A percentile compares a stretch with the other conserved stretches of the same genome.
Evolutionary conservation across 2,329 filamentous ascomycete species (phyloP).

Genomic region (Dothistroma septosporum): DNA sequence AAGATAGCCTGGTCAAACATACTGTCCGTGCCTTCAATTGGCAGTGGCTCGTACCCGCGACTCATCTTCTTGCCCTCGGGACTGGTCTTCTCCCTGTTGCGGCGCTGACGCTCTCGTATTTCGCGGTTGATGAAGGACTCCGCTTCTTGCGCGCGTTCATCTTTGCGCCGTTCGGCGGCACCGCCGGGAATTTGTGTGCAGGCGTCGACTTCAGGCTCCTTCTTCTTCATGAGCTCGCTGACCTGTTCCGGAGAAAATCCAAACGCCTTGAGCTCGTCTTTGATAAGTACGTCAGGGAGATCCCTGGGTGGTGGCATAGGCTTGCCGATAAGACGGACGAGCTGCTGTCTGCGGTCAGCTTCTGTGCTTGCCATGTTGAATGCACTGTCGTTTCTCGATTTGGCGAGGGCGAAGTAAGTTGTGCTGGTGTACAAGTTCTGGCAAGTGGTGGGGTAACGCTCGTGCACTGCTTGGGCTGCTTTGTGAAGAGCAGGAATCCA

Average conservation of each 20-base stretch:
- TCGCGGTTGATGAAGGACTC: slow-evolving; percentile 1
- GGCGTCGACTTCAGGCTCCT: neutral
- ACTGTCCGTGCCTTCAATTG: slow-evolving; percentile 26
- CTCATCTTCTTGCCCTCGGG: neutral
- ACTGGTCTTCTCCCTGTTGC: neutral
- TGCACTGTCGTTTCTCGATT: neutral
- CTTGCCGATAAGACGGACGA: neutral
- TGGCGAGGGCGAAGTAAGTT: neutral
- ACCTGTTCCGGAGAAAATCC: slow-evolving; percentile 7
- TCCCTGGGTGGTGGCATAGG: neutral
- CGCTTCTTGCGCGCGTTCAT: neutral
- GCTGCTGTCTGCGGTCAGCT: neutral
- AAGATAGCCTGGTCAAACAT: slow-evolving; percentile 30
- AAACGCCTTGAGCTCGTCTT: slow-evolving; percentile 5
- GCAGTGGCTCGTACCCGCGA: neutral
- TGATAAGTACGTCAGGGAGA: neutral
- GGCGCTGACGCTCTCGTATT: neutral
- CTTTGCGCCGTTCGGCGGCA: neutral
- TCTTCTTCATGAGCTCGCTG: slow-evolving; percentile 5
- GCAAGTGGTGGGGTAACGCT: neutral
- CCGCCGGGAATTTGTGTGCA: neutral
- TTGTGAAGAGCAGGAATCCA: neutral
- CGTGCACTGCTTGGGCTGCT: neutral
- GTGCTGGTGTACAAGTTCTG: neutral
- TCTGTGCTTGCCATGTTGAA: neutral